These are phyloP conservation scores for Penicillium sp. DNA, from an alignment of 2,329 filamentous ascomycete genomes.

Conservation along the genomic window DNA sequence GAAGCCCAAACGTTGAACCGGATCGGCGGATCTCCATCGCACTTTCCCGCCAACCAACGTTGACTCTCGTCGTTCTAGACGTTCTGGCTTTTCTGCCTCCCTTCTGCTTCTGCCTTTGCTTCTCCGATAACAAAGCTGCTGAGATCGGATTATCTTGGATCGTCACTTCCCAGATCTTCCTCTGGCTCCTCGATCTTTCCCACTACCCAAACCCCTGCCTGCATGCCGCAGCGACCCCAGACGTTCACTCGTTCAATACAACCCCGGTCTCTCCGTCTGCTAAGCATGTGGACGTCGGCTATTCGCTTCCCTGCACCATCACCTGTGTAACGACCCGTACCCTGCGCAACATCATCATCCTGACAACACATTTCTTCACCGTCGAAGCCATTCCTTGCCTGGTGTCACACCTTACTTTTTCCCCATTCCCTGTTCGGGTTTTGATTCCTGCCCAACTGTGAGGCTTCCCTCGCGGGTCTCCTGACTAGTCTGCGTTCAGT, in stretches of 20 bases:
- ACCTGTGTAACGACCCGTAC: conserved; percentile 34
- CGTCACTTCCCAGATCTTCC: not conserved
- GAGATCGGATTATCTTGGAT: conserved; percentile 5
- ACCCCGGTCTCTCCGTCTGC: conserved; percentile 4
- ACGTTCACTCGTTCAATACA: conserved; percentile 10
- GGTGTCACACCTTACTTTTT: conserved; percentile 21
- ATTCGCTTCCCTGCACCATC: conserved; percentile 31
- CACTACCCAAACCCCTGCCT: conserved; percentile 1
- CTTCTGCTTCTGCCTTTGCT: conserved; percentile 6
- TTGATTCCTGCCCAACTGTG: conserved; percentile 25
- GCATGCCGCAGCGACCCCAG: conserved; percentile 4
- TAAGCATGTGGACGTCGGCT: conserved; percentile 37
- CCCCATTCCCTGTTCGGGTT: conserved; percentile 16
- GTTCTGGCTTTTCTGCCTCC: conserved; percentile 16
- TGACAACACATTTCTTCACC: conserved; percentile 16
- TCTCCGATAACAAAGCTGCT: conserved; percentile 20
- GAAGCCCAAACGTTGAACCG: conserved; percentile 25
- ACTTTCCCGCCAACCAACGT: conserved; percentile 22
- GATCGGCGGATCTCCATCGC: conserved; percentile 23
- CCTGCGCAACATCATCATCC: conserved; percentile 28
- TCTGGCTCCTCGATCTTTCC: not conserved
- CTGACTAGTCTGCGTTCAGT: conserved; percentile 35
- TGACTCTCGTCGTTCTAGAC: conserved; percentile 23
- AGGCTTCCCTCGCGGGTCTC: conserved; percentile 36
- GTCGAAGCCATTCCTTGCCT: conserved; percentile 15